Base-by-base conservation (phyloP, 2,329 filamentous ascomycete species). In the Xenoacremonium recifei region DNA sequence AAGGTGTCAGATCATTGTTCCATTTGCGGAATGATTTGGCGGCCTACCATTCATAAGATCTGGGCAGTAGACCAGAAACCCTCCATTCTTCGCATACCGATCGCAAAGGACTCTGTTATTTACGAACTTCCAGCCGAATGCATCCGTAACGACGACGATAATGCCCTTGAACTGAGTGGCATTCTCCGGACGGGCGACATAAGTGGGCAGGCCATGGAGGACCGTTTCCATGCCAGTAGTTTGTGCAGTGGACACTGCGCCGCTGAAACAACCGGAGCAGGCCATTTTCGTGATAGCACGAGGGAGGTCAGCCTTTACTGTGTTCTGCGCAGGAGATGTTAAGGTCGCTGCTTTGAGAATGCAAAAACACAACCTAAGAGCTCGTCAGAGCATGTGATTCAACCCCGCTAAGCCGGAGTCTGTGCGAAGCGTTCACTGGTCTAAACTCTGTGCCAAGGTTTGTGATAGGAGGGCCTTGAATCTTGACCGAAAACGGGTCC, bases 21-120 rank as follows among this genome's bases (percentile, higher is more conserved):
- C 7, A 27, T 9, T 9, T 27, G 23, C 23, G 16, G 39, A 30
- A 34, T 20, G 29, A 16, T 34, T 37, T 49, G 33, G n/a, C 4
- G 37, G 38, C 39, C 39, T 35, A 61, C 63, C 63, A 5, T 56
- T 45, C 58, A 79, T 77, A 40, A 80, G 75, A 44, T 80, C 76
- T 0, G 76, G 77, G 18, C 74, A 49, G 43, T 75, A 72, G 13
- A 80, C 75, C 4, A 61, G 62, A 63, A 6, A 70, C 68, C 50
- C 69, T 68, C 50, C 65, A 16, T 44, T 47, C 27, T 37, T 62
- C 15, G 76, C 75, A 49, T 77, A 77, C 37, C 60, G 54, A 51
- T 80, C 76, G 6, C 73, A 75, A 25, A 80, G 59, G 6, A 76
- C 58, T 29, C 72, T 66, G 42, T 69, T 71, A 57, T 80, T 79